These are phyloP conservation scores for Buxus sempervirens DNA, from an alignment of 164 flowering plant species.

Conservation along the genomic window DNA sequence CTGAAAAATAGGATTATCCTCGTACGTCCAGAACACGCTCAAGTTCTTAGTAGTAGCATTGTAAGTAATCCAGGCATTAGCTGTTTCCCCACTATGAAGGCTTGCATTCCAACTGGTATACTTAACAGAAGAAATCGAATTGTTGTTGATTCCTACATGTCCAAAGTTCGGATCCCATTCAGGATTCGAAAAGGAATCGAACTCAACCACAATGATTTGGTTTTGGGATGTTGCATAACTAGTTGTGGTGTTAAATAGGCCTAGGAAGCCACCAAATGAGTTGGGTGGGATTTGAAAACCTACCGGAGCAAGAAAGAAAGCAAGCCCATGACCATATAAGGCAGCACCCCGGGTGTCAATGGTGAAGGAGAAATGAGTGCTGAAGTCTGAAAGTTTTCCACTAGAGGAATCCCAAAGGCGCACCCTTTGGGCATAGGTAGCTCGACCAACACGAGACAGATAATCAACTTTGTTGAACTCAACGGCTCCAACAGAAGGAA, in stretches of 20 bases:
- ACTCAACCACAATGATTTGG: conserved; percentile 23
- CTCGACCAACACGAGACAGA: conserved; percentile 19
- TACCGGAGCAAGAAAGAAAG: conserved; percentile 30
- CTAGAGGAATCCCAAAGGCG: conserved; percentile 27
- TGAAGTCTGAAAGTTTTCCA: conserved; percentile 29
- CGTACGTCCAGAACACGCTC: conserved; percentile 23
- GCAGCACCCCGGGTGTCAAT: background rate
- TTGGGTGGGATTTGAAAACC: conserved; percentile 24
- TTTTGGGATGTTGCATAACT: background rate
- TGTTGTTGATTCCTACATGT: conserved; percentile 31
- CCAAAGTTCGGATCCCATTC: conserved; percentile 23
- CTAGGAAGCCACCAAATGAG: conserved; percentile 24
- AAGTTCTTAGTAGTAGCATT: conserved; percentile 26
- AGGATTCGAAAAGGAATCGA: conserved; percentile 20
- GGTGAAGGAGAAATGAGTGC: conserved; percentile 27
- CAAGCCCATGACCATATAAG: conserved; percentile 18
- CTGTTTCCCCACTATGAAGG: conserved; percentile 16
- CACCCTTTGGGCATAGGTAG: conserved; percentile 14
- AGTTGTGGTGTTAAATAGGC: conserved; percentile 20
- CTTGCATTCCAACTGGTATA: conserved; percentile 22
- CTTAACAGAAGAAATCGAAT: conserved; percentile 19
- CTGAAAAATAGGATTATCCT: conserved; percentile 2
- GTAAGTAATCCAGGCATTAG: conserved; percentile 25
- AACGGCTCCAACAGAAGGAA: conserved; percentile 19
- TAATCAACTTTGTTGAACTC: conserved; percentile 11